Base-by-base conservation (phyloP, 768 basidiomycete species). In the Leccinum fibrillosum region DNA sequence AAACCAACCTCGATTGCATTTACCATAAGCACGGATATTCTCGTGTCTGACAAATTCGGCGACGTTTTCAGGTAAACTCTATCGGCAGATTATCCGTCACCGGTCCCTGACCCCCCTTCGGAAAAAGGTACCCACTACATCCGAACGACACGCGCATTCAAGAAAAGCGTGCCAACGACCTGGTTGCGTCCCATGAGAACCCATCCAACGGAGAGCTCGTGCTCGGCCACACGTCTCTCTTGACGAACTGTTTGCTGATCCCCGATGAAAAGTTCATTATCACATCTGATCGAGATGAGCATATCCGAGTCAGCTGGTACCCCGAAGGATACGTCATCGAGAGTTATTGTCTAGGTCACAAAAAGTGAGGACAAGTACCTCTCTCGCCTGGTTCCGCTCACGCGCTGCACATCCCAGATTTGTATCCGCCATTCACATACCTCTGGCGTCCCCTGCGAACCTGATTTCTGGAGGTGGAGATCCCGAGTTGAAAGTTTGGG, bases 241-340 rank as follows among this genome's bases (percentile, higher is more conserved):
- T 98, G 57, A 96, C 89, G 11, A 73, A 80, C 1, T 87, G 90
- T 70, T 66, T 88, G 47, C 81, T 96, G 55, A 82, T 86, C 0
- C 69, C 72, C 0, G 86, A 91, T 66, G 85, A 87, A 64, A 80
- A 79, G 53, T 86, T 80, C 67, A 86, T 99, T 66, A 81, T 98
- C 62, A 93, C 94, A 0, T 89, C 92, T 0, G 97, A 98, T 68
- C 77, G 97, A 48, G 97, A 99, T 67, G 97, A 98, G 69, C 97
- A 98, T 68, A 89, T 99, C 52, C 81, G 97, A 54, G 82, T 96
- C 15, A 94, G 91, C 66, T 84, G 90, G 83, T 98, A 82, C 67
- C 97, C 97, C 0, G 78, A 89, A 54, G 91, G 94, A 17, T 90
- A 88, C 63, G 82, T 82, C 47, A 90, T 98, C 60, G 93, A 98